A percentile compares a stretch with the other conserved stretches of the same genome.
phyloP scores from a whole-genome alignment of 805 yeast genomes.

The Ogataea ganodermae region DNA sequence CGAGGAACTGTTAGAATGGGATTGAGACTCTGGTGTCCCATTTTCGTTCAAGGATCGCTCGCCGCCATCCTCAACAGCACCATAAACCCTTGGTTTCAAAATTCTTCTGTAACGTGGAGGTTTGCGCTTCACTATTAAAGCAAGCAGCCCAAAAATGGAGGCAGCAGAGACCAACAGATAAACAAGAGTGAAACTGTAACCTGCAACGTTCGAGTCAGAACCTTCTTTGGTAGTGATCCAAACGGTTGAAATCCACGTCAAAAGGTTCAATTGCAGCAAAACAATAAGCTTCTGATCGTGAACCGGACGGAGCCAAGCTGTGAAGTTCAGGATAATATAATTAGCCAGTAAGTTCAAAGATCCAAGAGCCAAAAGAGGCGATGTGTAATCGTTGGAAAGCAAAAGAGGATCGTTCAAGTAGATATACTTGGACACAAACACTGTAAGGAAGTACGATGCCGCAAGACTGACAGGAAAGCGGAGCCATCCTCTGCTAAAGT shows the following conservation, averaged over 20 bases:
- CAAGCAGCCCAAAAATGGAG: slow-evolving; percentile 53
- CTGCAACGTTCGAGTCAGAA: slow-evolving; percentile 54
- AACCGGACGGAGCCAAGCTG: slow-evolving; percentile 46
- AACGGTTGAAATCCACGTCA: slow-evolving; percentile 59
- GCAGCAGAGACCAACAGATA: slow-evolving; percentile 50
- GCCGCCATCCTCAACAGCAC: slow-evolving; percentile 20
- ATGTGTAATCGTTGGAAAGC: slow-evolving; percentile 50
- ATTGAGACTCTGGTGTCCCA: slow-evolving; percentile 6
- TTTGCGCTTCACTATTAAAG: slow-evolving; percentile 40
- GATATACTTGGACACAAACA: slow-evolving; percentile 42
- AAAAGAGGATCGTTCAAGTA: slow-evolving; percentile 47
- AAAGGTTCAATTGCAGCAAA: slow-evolving; percentile 52
- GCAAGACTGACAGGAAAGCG: slow-evolving; percentile 62
- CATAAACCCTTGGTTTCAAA: slow-evolving; percentile 25
- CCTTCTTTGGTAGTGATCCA: slow-evolving; percentile 51
- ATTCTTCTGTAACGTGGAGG: slow-evolving; percentile 23
- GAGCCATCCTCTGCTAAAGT: slow-evolving; percentile 44
- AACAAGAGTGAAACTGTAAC: slow-evolving; percentile 47
- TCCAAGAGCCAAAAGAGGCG: slow-evolving; percentile 52
- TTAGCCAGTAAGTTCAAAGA: slow-evolving; percentile 54
- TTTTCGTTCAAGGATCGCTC: slow-evolving; percentile 7
- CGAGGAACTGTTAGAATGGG: slow-evolving; percentile 22
- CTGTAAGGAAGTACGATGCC: slow-evolving; percentile 43
- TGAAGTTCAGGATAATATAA: slow-evolving; percentile 54
- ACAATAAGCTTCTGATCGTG: slow-evolving; percentile 62